Evolutionary conservation across 2,329 filamentous ascomycete species (phyloP).

Genomic region (Ophiocordyceps unilateralis): DNA sequence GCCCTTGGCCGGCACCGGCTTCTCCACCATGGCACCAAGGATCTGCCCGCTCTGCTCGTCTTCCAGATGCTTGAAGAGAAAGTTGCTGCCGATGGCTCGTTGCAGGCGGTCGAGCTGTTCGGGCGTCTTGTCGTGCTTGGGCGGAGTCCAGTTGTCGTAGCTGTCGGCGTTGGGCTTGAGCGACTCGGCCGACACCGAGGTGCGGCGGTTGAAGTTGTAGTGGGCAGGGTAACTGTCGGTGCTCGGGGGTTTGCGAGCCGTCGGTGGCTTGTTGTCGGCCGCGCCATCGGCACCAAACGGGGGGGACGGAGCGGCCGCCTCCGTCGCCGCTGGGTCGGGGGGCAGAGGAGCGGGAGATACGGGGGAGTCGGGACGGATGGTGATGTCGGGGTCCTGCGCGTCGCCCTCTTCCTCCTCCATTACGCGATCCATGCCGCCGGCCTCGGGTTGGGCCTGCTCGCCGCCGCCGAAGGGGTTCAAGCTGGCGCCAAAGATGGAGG

Average conservation of each 20-base stretch:
- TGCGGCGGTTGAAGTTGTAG: slow-evolving; percentile 85
- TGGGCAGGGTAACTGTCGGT: slow-evolving; percentile 68
- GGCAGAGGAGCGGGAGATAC: background rate
- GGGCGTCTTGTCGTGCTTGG: slow-evolving; percentile 62
- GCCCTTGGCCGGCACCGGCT: slow-evolving; percentile 83
- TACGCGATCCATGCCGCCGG: background rate
- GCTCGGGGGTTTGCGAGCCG: slow-evolving; percentile 31
- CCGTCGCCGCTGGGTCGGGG: background rate
- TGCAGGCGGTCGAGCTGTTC: slow-evolving; percentile 71
- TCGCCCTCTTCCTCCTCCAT: background rate
- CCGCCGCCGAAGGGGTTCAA: background rate
- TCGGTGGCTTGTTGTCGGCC: slow-evolving; percentile 24
- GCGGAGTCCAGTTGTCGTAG: slow-evolving; percentile 81
- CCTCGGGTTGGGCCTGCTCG: background rate
- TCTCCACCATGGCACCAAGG: slow-evolving; percentile 80
- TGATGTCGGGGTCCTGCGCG: background rate
- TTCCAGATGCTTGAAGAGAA: slow-evolving; percentile 85
- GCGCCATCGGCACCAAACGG: slow-evolving; percentile 36
- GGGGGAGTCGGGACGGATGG: background rate
- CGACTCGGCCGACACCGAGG: slow-evolving; percentile 92
- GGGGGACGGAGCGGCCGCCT: slow-evolving; percentile 19
- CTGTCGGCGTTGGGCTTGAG: slow-evolving; percentile 73
- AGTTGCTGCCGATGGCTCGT: slow-evolving; percentile 72
- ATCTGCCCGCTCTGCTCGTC: slow-evolving; percentile 83
- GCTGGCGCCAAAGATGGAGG: background rate